Conservation (phyloP, 2,329 filamentous ascomycete species). For the Penicillium oxalicum region DNA sequence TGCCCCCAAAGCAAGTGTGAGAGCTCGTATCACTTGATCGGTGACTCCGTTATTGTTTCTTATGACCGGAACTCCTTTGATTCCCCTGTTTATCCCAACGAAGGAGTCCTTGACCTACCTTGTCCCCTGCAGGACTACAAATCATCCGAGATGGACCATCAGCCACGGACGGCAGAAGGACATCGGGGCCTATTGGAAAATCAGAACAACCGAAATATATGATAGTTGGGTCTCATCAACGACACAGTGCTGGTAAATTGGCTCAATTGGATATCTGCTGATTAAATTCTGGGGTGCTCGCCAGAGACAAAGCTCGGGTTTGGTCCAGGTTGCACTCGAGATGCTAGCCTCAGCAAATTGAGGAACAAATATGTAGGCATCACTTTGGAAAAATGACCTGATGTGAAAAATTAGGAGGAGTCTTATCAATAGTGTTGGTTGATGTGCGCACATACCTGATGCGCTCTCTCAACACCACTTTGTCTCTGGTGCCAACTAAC, state of each 20-base stretch:
- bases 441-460: constrained; percentile 1
- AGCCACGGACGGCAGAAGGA: not conserved
- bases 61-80: too few relatives aligned
- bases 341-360: not conserved
- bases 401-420: constrained; percentile 1
- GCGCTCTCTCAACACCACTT: too few relatives aligned
- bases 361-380: constrained; percentile 4
- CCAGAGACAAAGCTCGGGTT: not conserved
- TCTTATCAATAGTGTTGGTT: not conserved
- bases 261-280: constrained; percentile 4
- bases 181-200: too few relatives aligned
- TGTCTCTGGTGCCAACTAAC: too few relatives aligned
- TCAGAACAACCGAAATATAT: constrained; percentile 1
- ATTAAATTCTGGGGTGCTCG: not conserved
- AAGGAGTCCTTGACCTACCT: too few relatives aligned
- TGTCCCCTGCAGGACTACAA: too few relatives aligned
- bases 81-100: too few relatives aligned
- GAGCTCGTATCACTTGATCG: too few relatives aligned
- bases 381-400: constrained; percentile 4
- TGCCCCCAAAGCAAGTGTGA: too few relatives aligned
- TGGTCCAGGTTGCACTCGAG: not conserved
- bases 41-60: too few relatives aligned
- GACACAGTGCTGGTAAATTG: not conserved
- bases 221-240: constrained; percentile 1
- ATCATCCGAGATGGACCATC: too few relatives aligned